These are phyloP conservation scores for Pythium aquatile DNA, from an alignment of 352 stramenopile genomes.

Conservation along the genomic window DNA sequence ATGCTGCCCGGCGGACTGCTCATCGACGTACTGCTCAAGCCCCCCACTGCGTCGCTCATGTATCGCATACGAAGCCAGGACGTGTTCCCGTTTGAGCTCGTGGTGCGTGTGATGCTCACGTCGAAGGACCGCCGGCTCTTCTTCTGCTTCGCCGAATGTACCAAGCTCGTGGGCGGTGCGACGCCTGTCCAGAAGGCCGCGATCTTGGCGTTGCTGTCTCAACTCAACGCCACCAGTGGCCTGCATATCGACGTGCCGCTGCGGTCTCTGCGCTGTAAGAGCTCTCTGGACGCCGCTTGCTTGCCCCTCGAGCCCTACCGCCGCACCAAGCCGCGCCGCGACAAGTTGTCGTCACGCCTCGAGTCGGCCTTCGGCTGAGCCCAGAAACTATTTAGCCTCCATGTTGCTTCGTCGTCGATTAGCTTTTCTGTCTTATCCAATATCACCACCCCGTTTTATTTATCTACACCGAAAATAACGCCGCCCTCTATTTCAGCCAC, in stretches of 20 bases:
- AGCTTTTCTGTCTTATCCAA: neutral
- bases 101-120: slow-evolving; percentile 58
- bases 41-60: slow-evolving; percentile 23
- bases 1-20: slow-evolving; percentile 56
- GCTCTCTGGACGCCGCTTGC: slow-evolving; percentile 45
- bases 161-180: slow-evolving; percentile 47
- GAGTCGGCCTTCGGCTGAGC: slow-evolving; percentile 27
- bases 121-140: slow-evolving; percentile 22
- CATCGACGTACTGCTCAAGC: slow-evolving; percentile 25
- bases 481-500: slow-evolving; percentile 10
- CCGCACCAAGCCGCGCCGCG: slow-evolving; percentile 15
- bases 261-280: slow-evolving; percentile 57
- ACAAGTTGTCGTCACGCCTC: slow-evolving; percentile 27
- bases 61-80: slow-evolving; percentile 17
- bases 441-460: slow-evolving; percentile 6
- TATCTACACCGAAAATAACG: slow-evolving; percentile 15
- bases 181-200: slow-evolving; percentile 43
- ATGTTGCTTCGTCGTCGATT: neutral
- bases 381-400: neutral
- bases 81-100: slow-evolving; percentile 28
- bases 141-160: slow-evolving; percentile 70
- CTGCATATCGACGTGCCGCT: slow-evolving; percentile 55
- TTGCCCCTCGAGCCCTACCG: slow-evolving; percentile 16
- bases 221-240: slow-evolving; percentile 52
- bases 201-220: slow-evolving; percentile 49